Evolutionary conservation across 202 grass and related monocot genomes (phyloP).

Genomic region (Saccharum hybrid): DNA sequence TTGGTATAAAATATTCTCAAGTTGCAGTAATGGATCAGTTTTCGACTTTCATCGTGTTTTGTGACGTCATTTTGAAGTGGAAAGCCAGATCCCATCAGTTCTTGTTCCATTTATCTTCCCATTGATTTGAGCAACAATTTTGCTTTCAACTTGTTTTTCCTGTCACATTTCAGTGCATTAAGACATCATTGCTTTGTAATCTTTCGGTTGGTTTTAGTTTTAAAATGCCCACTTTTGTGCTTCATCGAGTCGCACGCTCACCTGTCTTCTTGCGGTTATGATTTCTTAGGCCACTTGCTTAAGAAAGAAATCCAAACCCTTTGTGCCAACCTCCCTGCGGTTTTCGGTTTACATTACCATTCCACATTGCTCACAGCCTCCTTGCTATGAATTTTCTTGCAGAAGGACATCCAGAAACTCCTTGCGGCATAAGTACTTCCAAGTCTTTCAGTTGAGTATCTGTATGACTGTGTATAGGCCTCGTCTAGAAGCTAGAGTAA

Average conservation of each 20-base stretch:
- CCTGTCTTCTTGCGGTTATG: conserved; percentile 18
- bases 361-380: conserved; percentile 6
- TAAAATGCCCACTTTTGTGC: conserved; percentile 14
- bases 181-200: conserved; percentile 32
- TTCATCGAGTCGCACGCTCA: neutral
- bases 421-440: conserved; percentile 53
- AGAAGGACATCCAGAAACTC: conserved; percentile 97
- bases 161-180: conserved; percentile 18
- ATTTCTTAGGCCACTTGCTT: conserved; percentile 17
- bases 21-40: conserved; percentile 37
- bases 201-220: neutral
- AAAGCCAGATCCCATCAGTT: conserved; percentile 38
- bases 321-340: neutral
- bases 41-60: conserved; percentile 28
- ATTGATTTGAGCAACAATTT: conserved; percentile 13
- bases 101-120: conserved; percentile 35
- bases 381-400: conserved; percentile 49
- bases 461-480: conserved; percentile 30
- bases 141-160: conserved; percentile 27
- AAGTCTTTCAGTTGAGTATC: conserved; percentile 38
- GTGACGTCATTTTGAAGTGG: conserved; percentile 31
- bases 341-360: conserved; percentile 2
- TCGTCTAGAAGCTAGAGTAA: conserved; percentile 26
- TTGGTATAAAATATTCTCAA: conserved; percentile 48
- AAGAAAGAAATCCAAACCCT: neutral